Base-by-base conservation (phyloP, 148 eudicot genomes). In the Persicaria tinctoria region DNA sequence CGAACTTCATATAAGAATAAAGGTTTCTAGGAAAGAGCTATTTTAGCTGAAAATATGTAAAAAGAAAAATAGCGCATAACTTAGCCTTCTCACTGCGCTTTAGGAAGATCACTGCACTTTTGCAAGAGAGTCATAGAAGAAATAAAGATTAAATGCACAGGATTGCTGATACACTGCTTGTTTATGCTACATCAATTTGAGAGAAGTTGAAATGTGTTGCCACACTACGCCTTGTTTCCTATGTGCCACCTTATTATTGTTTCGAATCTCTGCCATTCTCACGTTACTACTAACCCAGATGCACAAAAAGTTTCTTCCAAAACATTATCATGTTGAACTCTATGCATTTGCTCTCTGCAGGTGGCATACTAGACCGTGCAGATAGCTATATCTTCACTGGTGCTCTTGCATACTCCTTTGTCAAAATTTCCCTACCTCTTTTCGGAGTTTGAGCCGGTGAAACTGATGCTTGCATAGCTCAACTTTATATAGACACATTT, bases 361-460 rank as follows among this genome's bases (percentile, higher is more conserved):
- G 99, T 78, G 99, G 99, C 78, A 82, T 95, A 81, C 87, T 95
- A 45, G 99, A 95, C 82, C 82, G 97, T 77, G 87, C 86, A 11
- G 99, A 95, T 81, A 95, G 99, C 89, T 95, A 95, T 81, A 82
- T 95, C 4, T 95, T 95, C 77, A 92, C 99, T 0, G 99, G 99
- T 9, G 99, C 99, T 63, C 92, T 95, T 73, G 92, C 89, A 5
- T 89, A 89, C 77, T 90, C 97, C 45, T 92, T 92, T 46, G 84
- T 92, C 75, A 88, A 88, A 82, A 84, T 81, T 46, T 80, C 86
- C 70, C 75, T 89, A 13, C 93, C 91, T 12, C 89, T 92, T 16
- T 88, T 84, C 72, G 92, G 99, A 77, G 89, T 95, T 80, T 91
- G 87, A 91, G 50, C 5, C 13, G 70, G 46, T 32, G 47, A 23